Percentiles rank a stretch among this genome's conserved stretches.
Conservation (phyloP, 2,329 filamentous ascomycete species). For the Fusarium coffeatum region DNA sequence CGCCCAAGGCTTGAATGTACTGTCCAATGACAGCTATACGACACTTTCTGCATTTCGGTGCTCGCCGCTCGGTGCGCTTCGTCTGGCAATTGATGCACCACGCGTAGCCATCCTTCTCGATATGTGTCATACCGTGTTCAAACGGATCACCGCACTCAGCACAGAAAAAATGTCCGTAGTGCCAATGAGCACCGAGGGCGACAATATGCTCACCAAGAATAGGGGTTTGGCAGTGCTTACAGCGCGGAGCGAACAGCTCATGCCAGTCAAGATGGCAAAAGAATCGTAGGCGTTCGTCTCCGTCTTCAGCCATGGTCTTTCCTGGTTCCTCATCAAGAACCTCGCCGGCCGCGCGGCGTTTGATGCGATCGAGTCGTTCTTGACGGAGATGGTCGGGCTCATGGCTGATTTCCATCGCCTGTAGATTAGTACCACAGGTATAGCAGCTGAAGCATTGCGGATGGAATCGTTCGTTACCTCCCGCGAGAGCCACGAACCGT, state of each 20-base stretch:
- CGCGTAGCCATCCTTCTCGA: conserved; percentile 97
- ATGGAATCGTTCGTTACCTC: conserved; percentile 81
- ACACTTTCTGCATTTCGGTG: conserved; percentile 89
- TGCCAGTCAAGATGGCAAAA: conserved; percentile 99
- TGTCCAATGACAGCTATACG: conserved; percentile 86
- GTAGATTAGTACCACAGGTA: conserved; percentile 85
- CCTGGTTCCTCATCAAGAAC: conserved; percentile 71
- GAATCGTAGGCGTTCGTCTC: conserved; percentile 81
- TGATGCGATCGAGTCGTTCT: conserved; percentile 80
- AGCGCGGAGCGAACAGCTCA: conserved; percentile 90
- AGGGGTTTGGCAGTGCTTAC: conserved; percentile 95
- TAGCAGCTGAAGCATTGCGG: conserved; percentile 93
- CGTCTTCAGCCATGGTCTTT: conserved; percentile 75
- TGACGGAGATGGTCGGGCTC: conserved; percentile 80
- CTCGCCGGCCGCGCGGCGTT: conserved; percentile 68
- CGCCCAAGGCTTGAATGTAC: conserved; percentile 88
- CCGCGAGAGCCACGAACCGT: conserved; percentile 86
- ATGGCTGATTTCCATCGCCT: conserved; percentile 95
- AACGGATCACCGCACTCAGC: conserved; percentile 98
- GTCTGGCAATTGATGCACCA: conserved; percentile 97
- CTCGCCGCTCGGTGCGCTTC: conserved; percentile 86
- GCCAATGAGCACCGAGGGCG: conserved; percentile 94
- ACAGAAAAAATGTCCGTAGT: conserved; percentile 98
- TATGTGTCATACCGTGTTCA: conserved; percentile 73
- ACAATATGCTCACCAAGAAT: conserved; percentile 96